phyloP scores from a whole-genome alignment of 208 protist genomes.

The Zelonia costaricensis region DNA sequence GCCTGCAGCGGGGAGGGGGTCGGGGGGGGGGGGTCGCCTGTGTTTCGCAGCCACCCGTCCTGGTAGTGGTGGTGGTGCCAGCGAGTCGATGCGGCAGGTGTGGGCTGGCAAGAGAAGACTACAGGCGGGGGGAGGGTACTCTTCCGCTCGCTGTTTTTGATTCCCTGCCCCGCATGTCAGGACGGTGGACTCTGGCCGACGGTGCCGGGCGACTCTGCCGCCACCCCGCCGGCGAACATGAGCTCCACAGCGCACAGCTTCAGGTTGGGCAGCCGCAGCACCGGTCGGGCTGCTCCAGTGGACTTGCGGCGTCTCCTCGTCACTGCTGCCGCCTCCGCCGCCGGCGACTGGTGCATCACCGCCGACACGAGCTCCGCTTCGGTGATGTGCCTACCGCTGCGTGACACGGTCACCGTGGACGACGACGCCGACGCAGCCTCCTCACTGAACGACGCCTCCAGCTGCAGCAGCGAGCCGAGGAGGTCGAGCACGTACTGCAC shows the following conservation, averaged over 20 bases:
- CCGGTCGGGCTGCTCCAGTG: neutral
- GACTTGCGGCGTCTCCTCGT: constrained; percentile 1
- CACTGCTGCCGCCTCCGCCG: neutral
- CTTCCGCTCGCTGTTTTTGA: no score
- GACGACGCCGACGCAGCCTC: constrained; percentile 10
- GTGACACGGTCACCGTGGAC: neutral
- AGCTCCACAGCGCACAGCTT: constrained; percentile 28
- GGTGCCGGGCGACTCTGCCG: no score
- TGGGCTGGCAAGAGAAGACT: no score
- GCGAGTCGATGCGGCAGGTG: no score
- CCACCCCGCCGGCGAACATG: constrained; percentile 14
- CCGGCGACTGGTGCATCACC: constrained; percentile 20
- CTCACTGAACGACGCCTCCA: constrained; percentile 23
- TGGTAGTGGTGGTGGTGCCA: no score
- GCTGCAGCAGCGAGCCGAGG: constrained; percentile 47
- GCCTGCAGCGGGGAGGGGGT: no score
- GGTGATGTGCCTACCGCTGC: constrained; percentile 4
- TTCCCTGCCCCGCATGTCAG: no score
- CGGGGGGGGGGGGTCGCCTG: no score
- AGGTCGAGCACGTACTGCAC: constrained; percentile 63
- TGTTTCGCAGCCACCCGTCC: no score
- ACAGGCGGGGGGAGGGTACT: no score
- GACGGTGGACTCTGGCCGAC: no score
- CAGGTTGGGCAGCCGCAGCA: constrained; percentile 19
- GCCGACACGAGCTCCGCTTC: constrained; percentile 11